Evolutionary conservation across 108 stramenopile species (phyloP).

Genomic region (Skeletonema tropicum): DNA sequence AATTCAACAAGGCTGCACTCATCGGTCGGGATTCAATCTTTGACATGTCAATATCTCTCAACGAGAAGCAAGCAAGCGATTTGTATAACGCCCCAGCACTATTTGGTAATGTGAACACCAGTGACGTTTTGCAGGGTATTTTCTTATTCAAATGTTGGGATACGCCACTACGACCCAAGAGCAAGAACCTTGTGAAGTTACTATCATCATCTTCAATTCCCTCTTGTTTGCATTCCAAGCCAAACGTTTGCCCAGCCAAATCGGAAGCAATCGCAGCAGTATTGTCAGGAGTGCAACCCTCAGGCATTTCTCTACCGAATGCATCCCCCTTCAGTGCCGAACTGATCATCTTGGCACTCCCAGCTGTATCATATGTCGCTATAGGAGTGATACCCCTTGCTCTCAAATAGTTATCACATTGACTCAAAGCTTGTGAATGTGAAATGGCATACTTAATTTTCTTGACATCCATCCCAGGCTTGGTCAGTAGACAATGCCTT

Average conservation of each 20-base stretch:
- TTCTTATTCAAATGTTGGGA: slow-evolving; percentile 68
- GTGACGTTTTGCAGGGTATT: slow-evolving; percentile 86
- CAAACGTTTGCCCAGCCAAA: slow-evolving; percentile 91
- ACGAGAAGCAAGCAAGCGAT: slow-evolving; percentile 93
- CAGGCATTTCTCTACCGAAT: slow-evolving; percentile 54
- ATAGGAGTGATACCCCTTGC: slow-evolving; percentile 76
- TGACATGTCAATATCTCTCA: slow-evolving; percentile 95
- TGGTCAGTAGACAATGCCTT: slow-evolving; percentile 89
- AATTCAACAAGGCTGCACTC: slow-evolving; percentile 81
- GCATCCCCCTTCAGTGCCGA: slow-evolving; percentile 29
- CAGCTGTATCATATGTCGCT: slow-evolving; percentile 96
- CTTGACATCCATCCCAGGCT: slow-evolving; percentile 65
- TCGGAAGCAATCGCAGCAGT: slow-evolving; percentile 95
- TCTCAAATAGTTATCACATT: slow-evolving; percentile 96
- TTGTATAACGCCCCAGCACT: slow-evolving; percentile 94
- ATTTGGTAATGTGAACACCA: slow-evolving; percentile 95
- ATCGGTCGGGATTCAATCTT: slow-evolving; percentile 98
- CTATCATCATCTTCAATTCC: slow-evolving; percentile 97
- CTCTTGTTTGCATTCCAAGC: slow-evolving; percentile 86
- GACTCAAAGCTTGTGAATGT: slow-evolving; percentile 97
- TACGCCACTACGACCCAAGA: slow-evolving; percentile 86
- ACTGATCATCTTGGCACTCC: slow-evolving; percentile 95
- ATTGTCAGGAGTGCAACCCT: slow-evolving; percentile 82
- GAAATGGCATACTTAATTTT: slow-evolving; percentile 92
- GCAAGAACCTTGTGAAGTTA: slow-evolving; percentile 97